Percentiles rank a stretch among this genome's conserved stretches.
phyloP scores from a whole-genome alignment of 768 basidiomycete genomes.

The Chalciporus pseudorubinellus region DNA sequence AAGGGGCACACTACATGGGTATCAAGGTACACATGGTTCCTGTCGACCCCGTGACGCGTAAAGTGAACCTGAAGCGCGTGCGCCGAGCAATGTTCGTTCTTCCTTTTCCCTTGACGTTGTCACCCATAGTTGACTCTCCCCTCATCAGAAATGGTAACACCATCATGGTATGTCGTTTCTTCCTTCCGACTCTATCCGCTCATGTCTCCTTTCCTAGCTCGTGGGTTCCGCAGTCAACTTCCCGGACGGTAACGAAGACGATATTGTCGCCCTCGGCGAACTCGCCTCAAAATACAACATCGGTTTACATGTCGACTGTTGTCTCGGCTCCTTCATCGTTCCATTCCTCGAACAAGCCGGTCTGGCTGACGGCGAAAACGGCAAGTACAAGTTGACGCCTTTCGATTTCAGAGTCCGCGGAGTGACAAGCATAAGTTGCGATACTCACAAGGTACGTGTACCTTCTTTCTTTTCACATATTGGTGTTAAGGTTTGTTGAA shows the following conservation, averaged over 20 bases:
- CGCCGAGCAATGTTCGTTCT: constrained; percentile 79
- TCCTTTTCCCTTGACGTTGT: background rate
- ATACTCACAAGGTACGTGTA: constrained; percentile 79
- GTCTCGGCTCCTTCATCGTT: constrained; percentile 90
- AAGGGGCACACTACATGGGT: constrained; percentile 82
- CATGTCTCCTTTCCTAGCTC: constrained; percentile 42
- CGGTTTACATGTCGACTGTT: constrained; percentile 93
- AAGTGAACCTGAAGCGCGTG: constrained; percentile 74
- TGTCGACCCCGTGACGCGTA: constrained; percentile 71
- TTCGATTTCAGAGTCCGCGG: constrained; percentile 93
- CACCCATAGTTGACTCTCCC: background rate
- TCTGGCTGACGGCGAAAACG: constrained; percentile 55
- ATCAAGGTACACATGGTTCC: constrained; percentile 90
- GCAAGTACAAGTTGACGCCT: constrained; percentile 53
- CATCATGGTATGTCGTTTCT: constrained; percentile 58
- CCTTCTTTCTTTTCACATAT: too few relatives aligned
- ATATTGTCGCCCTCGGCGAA: constrained; percentile 73
- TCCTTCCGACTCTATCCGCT: background rate
- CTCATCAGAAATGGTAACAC: constrained; percentile 74
- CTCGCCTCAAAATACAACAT: constrained; percentile 74
- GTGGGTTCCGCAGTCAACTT: constrained; percentile 87
- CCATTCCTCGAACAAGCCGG: constrained; percentile 86
- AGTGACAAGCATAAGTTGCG: constrained; percentile 93
- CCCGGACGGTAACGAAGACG: constrained; percentile 83
- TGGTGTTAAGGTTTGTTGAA: background rate